Base-by-base conservation (phyloP, 306 rosid genomes). In the Chamaecrista fasciculata region DNA sequence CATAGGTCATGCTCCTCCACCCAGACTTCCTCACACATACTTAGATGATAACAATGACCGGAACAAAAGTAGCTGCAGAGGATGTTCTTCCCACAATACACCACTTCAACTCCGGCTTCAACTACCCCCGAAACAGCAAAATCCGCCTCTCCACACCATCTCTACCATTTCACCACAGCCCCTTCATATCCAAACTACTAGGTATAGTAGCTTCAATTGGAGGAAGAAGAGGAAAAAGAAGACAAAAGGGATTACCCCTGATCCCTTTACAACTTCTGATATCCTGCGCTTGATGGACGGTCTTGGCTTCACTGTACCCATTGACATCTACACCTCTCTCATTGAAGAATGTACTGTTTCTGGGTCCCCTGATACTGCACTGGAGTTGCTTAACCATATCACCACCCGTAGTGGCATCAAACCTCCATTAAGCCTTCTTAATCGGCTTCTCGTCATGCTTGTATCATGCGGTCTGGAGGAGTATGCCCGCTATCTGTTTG, bases 231-330 rank as follows among this genome's bases (percentile, higher is more conserved):
- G 33, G 70, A 69, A 40, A 36, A 29, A 3, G 31, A 57, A 51
- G 44, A 15, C 10, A 16, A 58, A 6, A 10, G 34, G 28, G 28
- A 2, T 33, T 20, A 11, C n/a, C 49, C 9, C 52, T 70, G 20
- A 42, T 14, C n/a, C 3, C 5, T 56, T 79, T 16, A 42, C 92
- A 10, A 70, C 75, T 31, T 70, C 76, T 15, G 83, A 87, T 62
- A 73, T 84, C 31, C 53, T 87, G 67, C 74, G 40, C 24, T 70
- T 87, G 68, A 76, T 84, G 84, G 84, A 87, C 28, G 75, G 76
- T 8, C 84, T 84, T 0, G 50, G 70, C 26, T 61, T 78, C 28
- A 76, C 79, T 2, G 23, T 76, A 49, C 56, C 92, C 46, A 3
- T 75, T 14, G 89, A 84, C 64, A 80, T 76, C 5, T 84, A 84